phyloP scores from a whole-genome alignment of 352 stramenopile genomes.

The Phytophthora ramorum region DNA sequence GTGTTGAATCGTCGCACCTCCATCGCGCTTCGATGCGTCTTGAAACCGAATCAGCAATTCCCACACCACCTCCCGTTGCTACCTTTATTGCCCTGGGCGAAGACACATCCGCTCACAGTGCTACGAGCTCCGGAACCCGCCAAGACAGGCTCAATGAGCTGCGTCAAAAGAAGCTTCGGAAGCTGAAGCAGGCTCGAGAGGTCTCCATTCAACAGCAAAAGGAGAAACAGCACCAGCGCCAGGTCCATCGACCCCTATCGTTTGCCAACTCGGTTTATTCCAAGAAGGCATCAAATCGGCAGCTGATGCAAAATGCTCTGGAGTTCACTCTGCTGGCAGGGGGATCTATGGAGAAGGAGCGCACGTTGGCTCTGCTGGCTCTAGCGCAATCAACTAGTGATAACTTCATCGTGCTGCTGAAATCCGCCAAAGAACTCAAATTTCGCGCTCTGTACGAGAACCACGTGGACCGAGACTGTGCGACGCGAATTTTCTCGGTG shows the following conservation, averaged over 20 bases:
- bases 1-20: background rate
- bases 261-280: slow-evolving; percentile 19
- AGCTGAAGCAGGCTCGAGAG: slow-evolving; percentile 60
- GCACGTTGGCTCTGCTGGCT: slow-evolving; percentile 47
- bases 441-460: slow-evolving; percentile 81
- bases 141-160: slow-evolving; percentile 54
- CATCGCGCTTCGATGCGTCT: background rate
- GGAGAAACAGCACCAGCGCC: slow-evolving; percentile 21
- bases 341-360: slow-evolving; percentile 65
- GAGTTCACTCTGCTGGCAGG: slow-evolving; percentile 80
- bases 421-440: slow-evolving; percentile 75
- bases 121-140: slow-evolving; percentile 4
- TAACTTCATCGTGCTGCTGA: slow-evolving; percentile 82
- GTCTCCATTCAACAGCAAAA: slow-evolving; percentile 44
- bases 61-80: slow-evolving; percentile 8
- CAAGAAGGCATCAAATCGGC: slow-evolving; percentile 66
- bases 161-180: slow-evolving; percentile 66
- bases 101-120: background rate
- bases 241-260: slow-evolving; percentile 18
- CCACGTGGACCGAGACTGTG: slow-evolving; percentile 50
- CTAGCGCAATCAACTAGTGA: slow-evolving; percentile 55
- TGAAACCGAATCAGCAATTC: background rate
- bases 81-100: slow-evolving; percentile 25
- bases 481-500: slow-evolving; percentile 52
- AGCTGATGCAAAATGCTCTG: slow-evolving; percentile 83